Conservation (phyloP, 2,329 filamentous ascomycete genomes). For the Phialophora macrospora region DNA sequence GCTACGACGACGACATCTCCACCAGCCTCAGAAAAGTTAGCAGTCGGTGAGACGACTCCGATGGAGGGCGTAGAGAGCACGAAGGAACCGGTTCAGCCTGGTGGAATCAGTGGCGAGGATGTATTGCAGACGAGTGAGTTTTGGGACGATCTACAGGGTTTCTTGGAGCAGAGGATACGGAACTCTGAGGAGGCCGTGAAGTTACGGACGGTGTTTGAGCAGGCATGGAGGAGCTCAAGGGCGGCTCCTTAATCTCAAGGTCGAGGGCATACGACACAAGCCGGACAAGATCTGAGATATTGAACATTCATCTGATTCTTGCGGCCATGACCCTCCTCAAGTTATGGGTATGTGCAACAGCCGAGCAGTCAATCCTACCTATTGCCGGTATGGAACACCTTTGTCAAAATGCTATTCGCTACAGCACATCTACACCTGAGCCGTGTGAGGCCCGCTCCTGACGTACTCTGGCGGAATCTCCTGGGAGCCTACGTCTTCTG, state of each 20-base stretch:
- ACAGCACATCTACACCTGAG: no score
- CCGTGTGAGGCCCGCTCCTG: no score
- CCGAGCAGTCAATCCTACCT: neutral
- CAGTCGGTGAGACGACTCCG: constrained; percentile 44
- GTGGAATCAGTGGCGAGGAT: constrained; percentile 31
- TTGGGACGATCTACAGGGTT: constrained; percentile 83
- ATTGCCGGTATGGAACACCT: neutral
- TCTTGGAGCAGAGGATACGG: constrained; percentile 76
- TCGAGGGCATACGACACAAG: neutral
- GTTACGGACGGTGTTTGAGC: constrained; percentile 70
- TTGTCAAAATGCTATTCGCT: neutral
- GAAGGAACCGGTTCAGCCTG: constrained; percentile 36
- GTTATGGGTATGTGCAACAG: neutral
- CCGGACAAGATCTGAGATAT: neutral
- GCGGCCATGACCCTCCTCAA: neutral
- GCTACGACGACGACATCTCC: constrained; percentile 7
- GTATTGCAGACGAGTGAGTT: constrained; percentile 72
- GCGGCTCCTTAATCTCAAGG: constrained; percentile 22
- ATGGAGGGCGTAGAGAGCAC: constrained; percentile 44
- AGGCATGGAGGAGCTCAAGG: constrained; percentile 63
- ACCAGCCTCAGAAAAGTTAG: constrained; percentile 46
- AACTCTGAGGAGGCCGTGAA: constrained; percentile 69
- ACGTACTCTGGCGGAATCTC: neutral
- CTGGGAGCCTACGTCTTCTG: neutral
- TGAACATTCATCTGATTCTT: neutral